Base-by-base conservation (phyloP, 257 asterid genomes). In the Jaltomata sinuosa region DNA sequence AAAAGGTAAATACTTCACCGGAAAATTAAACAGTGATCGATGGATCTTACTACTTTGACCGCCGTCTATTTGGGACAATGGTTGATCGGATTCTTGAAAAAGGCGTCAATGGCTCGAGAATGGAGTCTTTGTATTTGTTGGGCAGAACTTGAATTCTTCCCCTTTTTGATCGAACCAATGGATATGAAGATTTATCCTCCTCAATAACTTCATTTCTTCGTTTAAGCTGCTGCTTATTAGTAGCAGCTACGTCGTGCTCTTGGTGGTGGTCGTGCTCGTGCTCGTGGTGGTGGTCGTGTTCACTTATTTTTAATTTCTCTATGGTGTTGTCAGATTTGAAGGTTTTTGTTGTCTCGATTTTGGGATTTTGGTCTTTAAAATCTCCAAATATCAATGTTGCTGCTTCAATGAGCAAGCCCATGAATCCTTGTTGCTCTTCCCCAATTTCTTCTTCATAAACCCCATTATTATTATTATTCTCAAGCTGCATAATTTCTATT, bases 91-190 rank as follows among this genome's bases (percentile, higher is more conserved):
- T 79, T 65, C 84, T 83, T 11, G 84, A 79, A 1, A 47, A 53
- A 3, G 36, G 32, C 40, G 68, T 50, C 14, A 84, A 57, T 78
- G 84, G 84, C 50, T 67, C 82, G n/a, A 85, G 45, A 25, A 85
- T 50, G n/a, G 87, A 85, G 53, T 85, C 87, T 1, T 57, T 21
- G 42, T 85, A 85, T 81, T 80, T 85, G 65, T 68, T 50, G 19
- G 87, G 87, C 64, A 85, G 54, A 50, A 67, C 84, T 61, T 36
- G 87, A 67, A 40, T n/a, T 61, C 87, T 54, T 9, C 84, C 87
- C n/a, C 87, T 65, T 45, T 64, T 84, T 45, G 82, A 34, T 38
- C 76, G 42, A 32, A 68, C 77, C 77, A 53, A 80, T 40, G 84
- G 84, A 27, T 47, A 68, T 68, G 78, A 68, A 34, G 78, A 68